Percentiles rank a stretch among this genome's conserved stretches.
phyloP scores from a whole-genome alignment of 1,284 basidiomycete species.

The Schizophyllum amplum region DNA sequence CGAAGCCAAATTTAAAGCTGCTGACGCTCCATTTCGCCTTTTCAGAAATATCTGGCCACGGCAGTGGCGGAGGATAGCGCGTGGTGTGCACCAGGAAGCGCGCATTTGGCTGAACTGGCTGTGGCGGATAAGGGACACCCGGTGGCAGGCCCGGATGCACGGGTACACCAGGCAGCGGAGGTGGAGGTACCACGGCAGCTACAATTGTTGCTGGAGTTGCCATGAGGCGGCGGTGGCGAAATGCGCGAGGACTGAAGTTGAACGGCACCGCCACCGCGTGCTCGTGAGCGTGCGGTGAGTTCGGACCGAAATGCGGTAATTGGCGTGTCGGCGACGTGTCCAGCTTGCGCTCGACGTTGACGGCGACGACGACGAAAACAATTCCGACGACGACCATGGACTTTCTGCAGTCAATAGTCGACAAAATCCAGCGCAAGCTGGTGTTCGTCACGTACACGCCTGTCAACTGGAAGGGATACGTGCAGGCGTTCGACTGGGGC shows the following conservation, averaged over 20 bases:
- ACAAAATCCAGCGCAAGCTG: slow-evolving; percentile 43
- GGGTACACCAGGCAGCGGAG: not conserved
- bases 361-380: not conserved
- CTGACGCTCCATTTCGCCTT: slow-evolving; percentile 96
- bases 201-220: not conserved
- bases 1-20: slow-evolving; percentile 94
- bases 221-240: not conserved
- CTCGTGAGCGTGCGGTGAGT: not conserved
- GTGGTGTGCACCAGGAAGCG: not conserved
- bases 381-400: slow-evolving; percentile 34
- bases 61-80: slow-evolving; percentile 36
- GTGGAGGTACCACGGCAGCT: not conserved
- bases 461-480: slow-evolving; percentile 67
- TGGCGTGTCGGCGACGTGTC: not conserved
- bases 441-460: slow-evolving; percentile 48
- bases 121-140: not conserved
- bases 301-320: not conserved
- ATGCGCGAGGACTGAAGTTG: not conserved
- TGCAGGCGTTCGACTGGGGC: slow-evolving; percentile 68
- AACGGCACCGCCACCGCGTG: not conserved
- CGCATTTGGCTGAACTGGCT: not conserved
- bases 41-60: slow-evolving; percentile 75
- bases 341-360: not conserved
- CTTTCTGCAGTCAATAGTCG: slow-evolving; percentile 46
- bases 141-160: not conserved